These are phyloP conservation scores for Huntiella abstrusa DNA, from an alignment of 2,329 filamentous ascomycete genomes.

Conservation along the genomic window DNA sequence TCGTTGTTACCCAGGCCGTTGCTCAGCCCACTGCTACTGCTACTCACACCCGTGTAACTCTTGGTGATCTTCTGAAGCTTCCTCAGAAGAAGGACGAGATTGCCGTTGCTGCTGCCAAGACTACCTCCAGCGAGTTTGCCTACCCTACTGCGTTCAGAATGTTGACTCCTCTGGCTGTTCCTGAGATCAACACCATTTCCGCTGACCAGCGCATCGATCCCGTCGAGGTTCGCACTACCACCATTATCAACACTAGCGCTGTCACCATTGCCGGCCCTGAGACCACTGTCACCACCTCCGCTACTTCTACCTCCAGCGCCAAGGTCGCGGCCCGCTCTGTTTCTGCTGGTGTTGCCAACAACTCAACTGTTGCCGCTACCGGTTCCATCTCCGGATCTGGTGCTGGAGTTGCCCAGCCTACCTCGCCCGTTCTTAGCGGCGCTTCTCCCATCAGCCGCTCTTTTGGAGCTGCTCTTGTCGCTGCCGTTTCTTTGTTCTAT, in stretches of 20 bases:
- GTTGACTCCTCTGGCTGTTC: slow-evolving; percentile 3
- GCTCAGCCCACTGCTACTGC: not conserved
- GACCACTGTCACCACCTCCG: too few relatives aligned
- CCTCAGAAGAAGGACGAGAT: too few relatives aligned
- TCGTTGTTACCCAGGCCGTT: slow-evolving; percentile 14
- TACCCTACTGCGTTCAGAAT: slow-evolving; percentile 7
- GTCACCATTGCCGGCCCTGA: not conserved
- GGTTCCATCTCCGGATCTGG: not conserved
- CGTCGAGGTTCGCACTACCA: not conserved
- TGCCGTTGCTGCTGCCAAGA: not conserved
- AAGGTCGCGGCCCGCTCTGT: too few relatives aligned
- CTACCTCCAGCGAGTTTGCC: not conserved
- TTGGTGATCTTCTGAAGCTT: not conserved
- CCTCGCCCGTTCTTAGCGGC: not conserved
- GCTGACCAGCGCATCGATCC: not conserved
- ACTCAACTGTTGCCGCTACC: too few relatives aligned
- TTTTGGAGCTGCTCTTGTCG: not conserved
- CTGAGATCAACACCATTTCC: slow-evolving; percentile 8
- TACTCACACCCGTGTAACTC: not conserved
- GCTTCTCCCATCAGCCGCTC: not conserved
- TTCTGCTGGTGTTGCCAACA: too few relatives aligned
- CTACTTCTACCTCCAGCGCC: too few relatives aligned
- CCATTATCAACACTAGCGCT: not conserved
- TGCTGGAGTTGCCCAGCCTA: too few relatives aligned
- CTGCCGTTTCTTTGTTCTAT: not conserved